These are phyloP conservation scores for Wickerhamomyces sp. DNA, from an alignment of 1,139 yeast species.

Conservation along the genomic window DNA sequence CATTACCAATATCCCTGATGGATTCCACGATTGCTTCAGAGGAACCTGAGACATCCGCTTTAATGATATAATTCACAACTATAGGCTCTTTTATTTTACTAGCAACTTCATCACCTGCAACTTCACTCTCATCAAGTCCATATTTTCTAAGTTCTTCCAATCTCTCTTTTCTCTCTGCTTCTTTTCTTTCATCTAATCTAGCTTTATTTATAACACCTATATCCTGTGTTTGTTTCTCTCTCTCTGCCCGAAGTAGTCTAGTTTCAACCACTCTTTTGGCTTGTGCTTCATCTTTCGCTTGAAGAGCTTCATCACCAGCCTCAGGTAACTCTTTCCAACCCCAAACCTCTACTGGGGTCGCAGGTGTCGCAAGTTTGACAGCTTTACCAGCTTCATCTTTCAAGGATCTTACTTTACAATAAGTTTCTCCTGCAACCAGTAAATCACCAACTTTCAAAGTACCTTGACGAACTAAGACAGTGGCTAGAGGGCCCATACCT, in stretches of 20 bases:
- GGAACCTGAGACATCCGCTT: conserved; percentile 83
- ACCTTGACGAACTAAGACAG: conserved; percentile 80
- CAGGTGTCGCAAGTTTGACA: conserved; percentile 71
- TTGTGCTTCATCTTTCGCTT: conserved; percentile 65
- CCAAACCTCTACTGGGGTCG: conserved; percentile 85
- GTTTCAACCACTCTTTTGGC: conserved; percentile 76
- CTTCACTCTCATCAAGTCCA: conserved; percentile 45
- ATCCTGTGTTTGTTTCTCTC: conserved; percentile 58
- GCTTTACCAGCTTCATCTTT: conserved; percentile 67
- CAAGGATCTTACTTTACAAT: conserved; percentile 83
- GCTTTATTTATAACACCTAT: conserved; percentile 67
- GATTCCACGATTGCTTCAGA: conserved; percentile 69
- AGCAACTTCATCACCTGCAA: conserved; percentile 22
- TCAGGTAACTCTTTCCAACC: conserved; percentile 96
- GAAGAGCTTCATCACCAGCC: conserved; percentile 82
- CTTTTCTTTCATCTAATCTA: conserved; percentile 34
- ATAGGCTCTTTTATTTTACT: conserved; percentile 25
- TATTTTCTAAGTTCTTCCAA: conserved; percentile 51
- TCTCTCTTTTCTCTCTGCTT: conserved; percentile 45
- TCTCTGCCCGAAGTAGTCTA: conserved; percentile 52
- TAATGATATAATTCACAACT: conserved; percentile 63
- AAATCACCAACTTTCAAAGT: conserved; percentile 64
- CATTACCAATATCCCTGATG: conserved; percentile 77
- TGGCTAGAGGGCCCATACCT: conserved; percentile 84
- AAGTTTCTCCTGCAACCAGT: conserved; percentile 80